phyloP scores from a whole-genome alignment of 2,329 filamentous ascomycete genomes.

The Aquanectria penicillioides region DNA sequence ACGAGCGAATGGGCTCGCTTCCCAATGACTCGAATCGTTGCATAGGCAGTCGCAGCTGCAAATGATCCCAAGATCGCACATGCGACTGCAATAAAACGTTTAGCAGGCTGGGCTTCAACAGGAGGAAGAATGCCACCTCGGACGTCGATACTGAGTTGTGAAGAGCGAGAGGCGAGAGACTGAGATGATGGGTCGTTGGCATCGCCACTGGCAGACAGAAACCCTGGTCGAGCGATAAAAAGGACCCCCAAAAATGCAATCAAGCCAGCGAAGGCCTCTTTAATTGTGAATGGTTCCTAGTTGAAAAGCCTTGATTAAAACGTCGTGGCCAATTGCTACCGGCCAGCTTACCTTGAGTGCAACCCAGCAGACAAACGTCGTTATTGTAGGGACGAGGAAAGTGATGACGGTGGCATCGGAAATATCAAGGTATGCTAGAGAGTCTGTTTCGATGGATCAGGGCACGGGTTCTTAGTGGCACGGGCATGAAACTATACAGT shows the following conservation, averaged over 20 bases:
- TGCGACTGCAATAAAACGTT: constrained; percentile 72
- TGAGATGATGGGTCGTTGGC: constrained; percentile 1
- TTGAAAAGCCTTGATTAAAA: constrained; percentile 25
- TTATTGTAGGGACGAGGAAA: constrained; percentile 78
- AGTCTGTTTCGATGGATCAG: constrained; percentile 45
- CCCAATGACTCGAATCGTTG: constrained; percentile 79
- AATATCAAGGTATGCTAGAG: constrained; percentile 74
- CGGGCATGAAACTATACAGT: constrained; percentile 43
- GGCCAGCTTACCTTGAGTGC: constrained; percentile 34
- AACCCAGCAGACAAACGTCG: constrained; percentile 73
- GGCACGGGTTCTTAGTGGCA: accelerated
- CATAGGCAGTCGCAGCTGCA: constrained; percentile 75
- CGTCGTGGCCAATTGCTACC: accelerated
- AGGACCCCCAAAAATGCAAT: constrained; percentile 78
- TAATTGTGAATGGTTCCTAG: constrained; percentile 76
- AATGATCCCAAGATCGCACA: constrained; percentile 76
- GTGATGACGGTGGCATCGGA: constrained; percentile 84
- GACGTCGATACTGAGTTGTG: constrained; percentile 12
- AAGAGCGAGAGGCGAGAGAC: not conserved
- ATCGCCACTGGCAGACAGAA: constrained; percentile 58
- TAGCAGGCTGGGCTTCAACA: constrained; percentile 59
- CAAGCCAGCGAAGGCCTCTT: constrained; percentile 75
- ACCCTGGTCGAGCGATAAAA: constrained; percentile 76
- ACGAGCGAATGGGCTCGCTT: constrained; percentile 79
- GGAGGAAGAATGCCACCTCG: constrained; percentile 41